A percentile compares a stretch with the other conserved stretches of the same genome.
phyloP scores from a whole-genome alignment of 2,329 filamentous ascomycete genomes.

The Cladosporium sphaerospermum region DNA sequence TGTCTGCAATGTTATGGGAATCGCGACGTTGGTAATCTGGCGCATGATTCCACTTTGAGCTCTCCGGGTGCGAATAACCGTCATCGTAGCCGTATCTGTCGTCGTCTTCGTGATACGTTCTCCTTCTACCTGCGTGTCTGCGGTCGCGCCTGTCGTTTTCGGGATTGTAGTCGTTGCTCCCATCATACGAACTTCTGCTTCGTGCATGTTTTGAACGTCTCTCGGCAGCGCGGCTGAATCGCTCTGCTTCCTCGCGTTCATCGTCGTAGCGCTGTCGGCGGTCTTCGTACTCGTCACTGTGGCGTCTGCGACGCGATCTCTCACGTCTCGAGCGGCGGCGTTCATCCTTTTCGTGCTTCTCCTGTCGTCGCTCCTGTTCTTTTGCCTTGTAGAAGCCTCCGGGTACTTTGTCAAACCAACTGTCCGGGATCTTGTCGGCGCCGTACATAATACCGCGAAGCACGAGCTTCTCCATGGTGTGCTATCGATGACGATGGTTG shows the following conservation, averaged over 20 bases:
- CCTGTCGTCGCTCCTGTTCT: constrained; percentile 14
- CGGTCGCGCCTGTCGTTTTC: not conserved
- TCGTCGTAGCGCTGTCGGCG: constrained; percentile 14
- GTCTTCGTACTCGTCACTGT: constrained; percentile 24
- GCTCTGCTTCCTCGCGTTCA: constrained; percentile 17
- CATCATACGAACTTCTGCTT: constrained; percentile 19
- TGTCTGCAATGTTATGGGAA: not conserved
- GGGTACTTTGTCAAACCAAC: constrained; percentile 33
- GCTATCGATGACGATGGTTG: not conserved
- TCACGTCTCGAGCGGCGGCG: constrained; percentile 12
- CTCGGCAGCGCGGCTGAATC: constrained; percentile 10
- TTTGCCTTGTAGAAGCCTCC: constrained; percentile 31
- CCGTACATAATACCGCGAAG: constrained; percentile 23
- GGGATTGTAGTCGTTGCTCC: constrained; percentile 16
- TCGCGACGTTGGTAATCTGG: not conserved
- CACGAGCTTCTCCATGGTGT: constrained; percentile 23
- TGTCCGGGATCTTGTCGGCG: constrained; percentile 34
- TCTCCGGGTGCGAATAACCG: constrained; percentile 7
- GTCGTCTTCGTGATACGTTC: constrained; percentile 15
- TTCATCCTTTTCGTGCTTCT: constrained; percentile 10
- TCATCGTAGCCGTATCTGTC: constrained; percentile 21
- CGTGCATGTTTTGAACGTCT: constrained; percentile 6
- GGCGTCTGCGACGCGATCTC: constrained; percentile 15
- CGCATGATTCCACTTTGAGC: not conserved
- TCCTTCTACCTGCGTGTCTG: not conserved